Conservation (phyloP, 306 rosid genomes). For the Pterocarpus macrocarpus region DNA sequence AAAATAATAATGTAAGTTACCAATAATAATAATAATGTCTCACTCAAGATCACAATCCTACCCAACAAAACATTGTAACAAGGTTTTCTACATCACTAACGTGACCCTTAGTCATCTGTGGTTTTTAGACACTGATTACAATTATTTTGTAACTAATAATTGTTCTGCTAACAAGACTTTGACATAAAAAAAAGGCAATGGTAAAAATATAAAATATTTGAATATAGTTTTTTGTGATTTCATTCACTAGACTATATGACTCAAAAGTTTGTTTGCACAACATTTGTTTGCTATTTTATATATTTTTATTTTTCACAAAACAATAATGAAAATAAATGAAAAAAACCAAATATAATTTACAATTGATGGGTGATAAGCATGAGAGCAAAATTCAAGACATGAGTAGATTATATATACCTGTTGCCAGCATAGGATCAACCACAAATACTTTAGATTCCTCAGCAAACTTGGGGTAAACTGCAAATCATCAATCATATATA, state of each 20-base stretch:
- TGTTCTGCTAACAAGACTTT: too few species aligned
- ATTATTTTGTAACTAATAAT: too few species aligned
- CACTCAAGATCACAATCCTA: too few species aligned
- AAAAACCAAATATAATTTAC: not conserved
- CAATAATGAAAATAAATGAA: not conserved
- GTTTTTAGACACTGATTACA: too few species aligned
- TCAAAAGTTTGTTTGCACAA: not conserved
- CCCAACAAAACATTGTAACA: too few species aligned
- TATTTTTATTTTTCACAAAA: too few species aligned
- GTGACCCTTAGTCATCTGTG: too few species aligned
- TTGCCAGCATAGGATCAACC: conserved; percentile 97
- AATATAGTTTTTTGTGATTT: not conserved
- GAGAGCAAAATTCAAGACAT: conserved; percentile 34
- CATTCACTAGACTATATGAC: not conserved
- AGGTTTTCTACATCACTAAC: too few species aligned
- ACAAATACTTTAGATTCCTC: conserved; percentile 82
- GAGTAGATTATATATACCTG: conserved; percentile 59
- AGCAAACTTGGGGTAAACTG: conserved; percentile 82
- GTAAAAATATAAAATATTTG: not conserved
- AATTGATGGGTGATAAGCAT: conserved; percentile 25
- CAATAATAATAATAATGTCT: too few species aligned
- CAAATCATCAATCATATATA: conserved; percentile 7
- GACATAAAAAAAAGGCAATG: not conserved
- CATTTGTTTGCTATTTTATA: too few species aligned
- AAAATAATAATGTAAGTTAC: too few species aligned